A percentile compares a stretch with the other conserved stretches of the same genome.
Evolutionary conservation across 2,329 filamentous ascomycete species (phyloP).

Genomic region (Westerdykella sp.): DNA sequence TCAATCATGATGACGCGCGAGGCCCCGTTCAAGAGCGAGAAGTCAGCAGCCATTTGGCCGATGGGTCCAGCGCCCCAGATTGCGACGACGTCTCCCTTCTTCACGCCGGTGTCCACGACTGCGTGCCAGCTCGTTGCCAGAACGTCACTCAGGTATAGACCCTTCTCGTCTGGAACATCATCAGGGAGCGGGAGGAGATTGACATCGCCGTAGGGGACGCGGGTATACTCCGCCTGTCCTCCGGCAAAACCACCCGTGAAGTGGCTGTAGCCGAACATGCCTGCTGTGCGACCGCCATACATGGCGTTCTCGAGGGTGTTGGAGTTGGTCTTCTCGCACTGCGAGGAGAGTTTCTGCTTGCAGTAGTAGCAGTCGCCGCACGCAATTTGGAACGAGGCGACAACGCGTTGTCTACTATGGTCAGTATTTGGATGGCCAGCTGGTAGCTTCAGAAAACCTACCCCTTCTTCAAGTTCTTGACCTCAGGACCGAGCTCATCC

Average conservation of each 20-base stretch:
- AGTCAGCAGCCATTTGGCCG: conserved; percentile 68
- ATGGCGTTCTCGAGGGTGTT: conserved; percentile 66
- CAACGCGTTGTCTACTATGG: conserved; percentile 53
- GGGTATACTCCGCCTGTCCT: conserved; percentile 79
- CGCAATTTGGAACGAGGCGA: conserved; percentile 82
- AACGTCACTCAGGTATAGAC: conserved; percentile 73
- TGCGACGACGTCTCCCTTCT: conserved; percentile 68
- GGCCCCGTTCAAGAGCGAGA: conserved; percentile 65
- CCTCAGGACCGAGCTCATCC: conserved; percentile 40
- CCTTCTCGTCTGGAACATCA: conserved; percentile 78
- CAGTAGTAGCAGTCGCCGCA: conserved; percentile 66
- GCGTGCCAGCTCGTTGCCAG: conserved; percentile 72
- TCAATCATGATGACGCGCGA: conserved; percentile 74
- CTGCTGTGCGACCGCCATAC: conserved; percentile 72
- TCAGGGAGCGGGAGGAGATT: conserved; percentile 76
- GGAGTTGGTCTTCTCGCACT: conserved; percentile 73
- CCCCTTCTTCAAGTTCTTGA: conserved; percentile 41
- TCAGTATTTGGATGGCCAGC: conserved; percentile 8
- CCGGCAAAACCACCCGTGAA: conserved; percentile 84
- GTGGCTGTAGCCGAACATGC: conserved; percentile 54
- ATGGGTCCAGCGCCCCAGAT: conserved; percentile 86
- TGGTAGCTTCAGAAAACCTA: conserved; percentile 9
- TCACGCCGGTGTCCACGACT: conserved; percentile 78
- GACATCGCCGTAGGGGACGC: conserved; percentile 72
- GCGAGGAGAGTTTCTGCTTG: conserved; percentile 68